Evolutionary conservation across 768 basidiomycete genomes (phyloP).

Genomic region (Tephrocybe sp.): DNA sequence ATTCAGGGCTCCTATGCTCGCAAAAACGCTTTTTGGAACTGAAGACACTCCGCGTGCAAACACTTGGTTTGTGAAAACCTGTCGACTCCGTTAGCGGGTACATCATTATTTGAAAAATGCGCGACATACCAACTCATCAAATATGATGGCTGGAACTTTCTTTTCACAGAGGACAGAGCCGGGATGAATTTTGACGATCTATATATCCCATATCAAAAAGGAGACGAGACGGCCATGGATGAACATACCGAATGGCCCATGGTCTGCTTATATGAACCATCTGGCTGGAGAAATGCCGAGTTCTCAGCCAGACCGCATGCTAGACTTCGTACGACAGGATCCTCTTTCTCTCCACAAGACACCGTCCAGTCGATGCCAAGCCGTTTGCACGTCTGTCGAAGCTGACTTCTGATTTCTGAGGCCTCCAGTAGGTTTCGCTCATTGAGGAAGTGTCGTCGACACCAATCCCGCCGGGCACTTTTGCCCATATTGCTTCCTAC

Average conservation of each 20-base stretch:
- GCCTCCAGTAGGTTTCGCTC: constrained; percentile 80
- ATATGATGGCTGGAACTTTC: constrained; percentile 85
- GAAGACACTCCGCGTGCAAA: constrained; percentile 93
- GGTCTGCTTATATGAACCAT: constrained; percentile 84
- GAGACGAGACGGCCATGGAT: not conserved
- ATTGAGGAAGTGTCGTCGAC: constrained; percentile 79
- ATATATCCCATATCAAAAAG: constrained; percentile 1
- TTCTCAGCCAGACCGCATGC: constrained; percentile 80
- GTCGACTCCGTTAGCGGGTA: not conserved
- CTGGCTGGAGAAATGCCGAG: constrained; percentile 79
- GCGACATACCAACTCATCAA: constrained; percentile 82
- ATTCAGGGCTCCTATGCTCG: constrained; percentile 31
- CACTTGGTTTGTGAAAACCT: constrained; percentile 81
- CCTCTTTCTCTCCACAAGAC: constrained; percentile 64
- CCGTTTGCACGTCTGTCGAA: constrained; percentile 63
- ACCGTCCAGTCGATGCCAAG: constrained; percentile 58
- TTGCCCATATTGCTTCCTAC: constrained; percentile 42
- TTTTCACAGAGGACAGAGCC: constrained; percentile 80
- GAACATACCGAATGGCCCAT: constrained; percentile 66
- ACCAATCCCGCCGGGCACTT: constrained; percentile 69
- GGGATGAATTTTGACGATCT: constrained; percentile 90
- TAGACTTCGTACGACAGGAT: constrained; percentile 69
- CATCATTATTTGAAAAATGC: not conserved
- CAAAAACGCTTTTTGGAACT: constrained; percentile 58
- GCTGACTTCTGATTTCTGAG: constrained; percentile 75